phyloP scores from a whole-genome alignment of 2,329 filamentous ascomycete genomes.

The Fusarium equiseti region DNA sequence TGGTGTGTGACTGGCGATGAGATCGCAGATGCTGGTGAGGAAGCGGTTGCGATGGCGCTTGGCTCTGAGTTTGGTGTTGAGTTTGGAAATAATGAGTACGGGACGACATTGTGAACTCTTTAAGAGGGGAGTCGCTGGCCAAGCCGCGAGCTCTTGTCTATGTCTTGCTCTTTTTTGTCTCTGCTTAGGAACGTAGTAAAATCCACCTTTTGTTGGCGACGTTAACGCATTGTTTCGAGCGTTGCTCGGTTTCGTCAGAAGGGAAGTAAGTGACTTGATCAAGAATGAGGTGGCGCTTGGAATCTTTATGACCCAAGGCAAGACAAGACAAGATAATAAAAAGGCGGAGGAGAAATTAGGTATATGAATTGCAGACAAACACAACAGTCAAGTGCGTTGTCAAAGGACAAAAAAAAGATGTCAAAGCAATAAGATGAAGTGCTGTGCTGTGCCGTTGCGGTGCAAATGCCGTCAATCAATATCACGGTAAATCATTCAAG shows the following conservation, averaged over 20 bases:
- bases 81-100: constrained; percentile 61
- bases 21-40: constrained; percentile 37
- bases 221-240: constrained; percentile 52
- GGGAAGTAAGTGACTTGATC: constrained; percentile 22
- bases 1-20: constrained; percentile 67
- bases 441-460: constrained; percentile 9
- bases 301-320: constrained; percentile 42
- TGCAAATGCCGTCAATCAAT: constrained; percentile 43
- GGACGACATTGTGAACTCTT: constrained; percentile 63
- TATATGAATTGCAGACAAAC: constrained; percentile 20
- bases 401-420: constrained; percentile 31
- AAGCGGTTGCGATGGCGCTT: constrained; percentile 33
- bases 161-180: constrained; percentile 15
- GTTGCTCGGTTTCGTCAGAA: constrained; percentile 40
- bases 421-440: not conserved
- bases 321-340: constrained; percentile 2
- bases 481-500: constrained; percentile 29
- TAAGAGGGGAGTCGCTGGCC: constrained; percentile 37
- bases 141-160: constrained; percentile 36
- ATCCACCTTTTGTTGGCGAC: constrained; percentile 40
- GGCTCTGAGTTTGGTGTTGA: constrained; percentile 33
- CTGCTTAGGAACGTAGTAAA: constrained; percentile 36
- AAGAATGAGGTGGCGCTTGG: constrained; percentile 32
- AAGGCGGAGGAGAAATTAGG: constrained; percentile 7
- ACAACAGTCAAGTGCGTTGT: constrained; percentile 21